Percentiles rank a stretch among this genome's conserved stretches.
phyloP scores from a whole-genome alignment of 257 asterid species.

The Salvia splendens region DNA sequence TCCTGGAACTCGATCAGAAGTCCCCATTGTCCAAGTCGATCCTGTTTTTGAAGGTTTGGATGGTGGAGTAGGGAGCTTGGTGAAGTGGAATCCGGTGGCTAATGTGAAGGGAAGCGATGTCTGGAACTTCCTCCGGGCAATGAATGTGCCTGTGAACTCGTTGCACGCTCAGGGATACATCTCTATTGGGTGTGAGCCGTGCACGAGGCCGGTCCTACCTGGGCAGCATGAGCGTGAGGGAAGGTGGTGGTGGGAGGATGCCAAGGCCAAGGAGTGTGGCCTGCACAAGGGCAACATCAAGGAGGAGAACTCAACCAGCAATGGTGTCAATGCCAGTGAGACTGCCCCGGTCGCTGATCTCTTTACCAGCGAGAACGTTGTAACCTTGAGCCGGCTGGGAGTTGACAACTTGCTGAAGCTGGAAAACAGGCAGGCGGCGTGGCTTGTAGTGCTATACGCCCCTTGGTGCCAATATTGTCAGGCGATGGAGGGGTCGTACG shows the following conservation, averaged over 20 bases:
- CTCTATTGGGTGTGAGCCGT: conserved; percentile 87
- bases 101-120: conserved; percentile 64
- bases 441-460: conserved; percentile 81
- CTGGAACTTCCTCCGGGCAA: conserved; percentile 71
- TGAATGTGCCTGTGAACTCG: conserved; percentile 76
- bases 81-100: conserved; percentile 88
- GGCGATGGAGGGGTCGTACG: conserved; percentile 75
- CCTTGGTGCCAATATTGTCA: conserved; percentile 94
- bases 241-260: conserved; percentile 99
- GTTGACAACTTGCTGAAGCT: conserved; percentile 69
- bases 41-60: conserved; percentile 82
- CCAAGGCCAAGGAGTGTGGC: conserved; percentile 91
- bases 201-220: conserved; percentile 79
- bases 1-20: conserved; percentile 84
- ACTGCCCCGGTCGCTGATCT: conserved; percentile 47
- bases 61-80: conserved; percentile 78
- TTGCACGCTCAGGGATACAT: conserved; percentile 71
- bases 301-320: conserved; percentile 51
- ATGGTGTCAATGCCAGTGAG: conserved; percentile 42
- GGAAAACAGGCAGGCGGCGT: conserved; percentile 65
- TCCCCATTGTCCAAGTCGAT: conserved; percentile 77
- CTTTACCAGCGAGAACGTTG: conserved; percentile 46
- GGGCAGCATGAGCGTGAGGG: conserved; percentile 95
- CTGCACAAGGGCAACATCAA: conserved; percentile 85
- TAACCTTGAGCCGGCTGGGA: conserved; percentile 67